phyloP scores from a whole-genome alignment of 169 alveolate genomes.

The Plasmodium gallinaceum region DNA sequence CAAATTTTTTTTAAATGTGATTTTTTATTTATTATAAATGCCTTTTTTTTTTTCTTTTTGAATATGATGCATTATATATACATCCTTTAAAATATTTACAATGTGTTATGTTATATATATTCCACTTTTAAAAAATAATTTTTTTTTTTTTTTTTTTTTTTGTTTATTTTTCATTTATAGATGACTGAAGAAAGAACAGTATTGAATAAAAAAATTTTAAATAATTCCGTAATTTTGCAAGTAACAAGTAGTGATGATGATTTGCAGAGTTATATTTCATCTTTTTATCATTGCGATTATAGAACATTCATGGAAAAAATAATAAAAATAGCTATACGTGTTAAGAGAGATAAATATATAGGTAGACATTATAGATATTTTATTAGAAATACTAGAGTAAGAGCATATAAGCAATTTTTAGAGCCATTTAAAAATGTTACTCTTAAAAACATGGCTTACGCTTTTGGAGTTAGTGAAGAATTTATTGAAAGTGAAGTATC shows the following conservation, averaged over 20 bases:
- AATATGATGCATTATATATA: no score
- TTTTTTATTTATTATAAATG: no score
- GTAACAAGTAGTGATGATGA: slow-evolving; percentile 92
- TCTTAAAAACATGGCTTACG: slow-evolving; percentile 94
- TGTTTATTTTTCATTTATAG: slow-evolving; percentile 39
- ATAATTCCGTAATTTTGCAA: slow-evolving; percentile 93
- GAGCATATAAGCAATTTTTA: slow-evolving; percentile 94
- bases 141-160: not conserved
- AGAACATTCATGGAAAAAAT: slow-evolving; percentile 89
- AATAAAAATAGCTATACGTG: slow-evolving; percentile 84
- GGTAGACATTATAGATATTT: slow-evolving; percentile 90
- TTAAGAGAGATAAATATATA: slow-evolving; percentile 90
- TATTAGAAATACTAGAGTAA: slow-evolving; percentile 95
- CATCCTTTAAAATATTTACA: no score
- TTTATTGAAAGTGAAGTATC: slow-evolving; percentile 95
- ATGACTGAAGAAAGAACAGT: slow-evolving; percentile 90
- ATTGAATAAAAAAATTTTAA: slow-evolving; percentile 88
- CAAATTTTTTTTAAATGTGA: no score
- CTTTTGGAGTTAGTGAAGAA: slow-evolving; percentile 94
- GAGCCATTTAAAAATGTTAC: slow-evolving; percentile 96
- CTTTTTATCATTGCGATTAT: slow-evolving; percentile 93
- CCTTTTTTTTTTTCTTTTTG: no score
- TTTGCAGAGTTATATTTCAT: slow-evolving; percentile 88
- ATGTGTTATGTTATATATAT: no score
- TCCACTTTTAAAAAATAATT: not conserved